Evolutionary conservation across 2,329 filamentous ascomycete species (phyloP).

Genomic region (Ceratocystis cubensis): DNA sequence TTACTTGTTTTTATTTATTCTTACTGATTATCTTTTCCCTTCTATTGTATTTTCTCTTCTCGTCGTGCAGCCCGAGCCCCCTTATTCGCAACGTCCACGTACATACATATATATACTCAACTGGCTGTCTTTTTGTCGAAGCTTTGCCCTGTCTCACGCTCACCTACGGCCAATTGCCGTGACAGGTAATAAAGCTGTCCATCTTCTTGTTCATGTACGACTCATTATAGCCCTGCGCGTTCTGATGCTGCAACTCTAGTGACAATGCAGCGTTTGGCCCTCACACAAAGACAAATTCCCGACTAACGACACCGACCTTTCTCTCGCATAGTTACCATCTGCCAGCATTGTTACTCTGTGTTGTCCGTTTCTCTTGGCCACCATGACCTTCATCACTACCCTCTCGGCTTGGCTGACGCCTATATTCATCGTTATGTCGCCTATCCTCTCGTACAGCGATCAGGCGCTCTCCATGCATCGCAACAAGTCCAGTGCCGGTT

Average conservation of each 20-base stretch:
- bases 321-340: not conserved
- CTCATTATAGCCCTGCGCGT: not conserved
- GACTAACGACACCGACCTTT: constrained; percentile 5
- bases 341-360: not conserved
- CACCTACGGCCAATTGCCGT: not conserved
- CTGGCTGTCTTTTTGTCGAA: too few species aligned
- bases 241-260: not conserved
- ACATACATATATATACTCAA: not conserved
- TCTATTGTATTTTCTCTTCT: not conserved
- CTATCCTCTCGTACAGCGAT: constrained; percentile 52
- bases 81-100: not conserved
- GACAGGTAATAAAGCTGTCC: not conserved
- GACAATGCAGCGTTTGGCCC: not conserved
- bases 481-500: constrained; percentile 51
- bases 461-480: constrained; percentile 54
- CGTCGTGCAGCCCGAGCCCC: not conserved
- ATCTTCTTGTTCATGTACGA: not conserved
- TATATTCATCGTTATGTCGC: constrained; percentile 50
- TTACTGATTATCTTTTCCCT: constrained; percentile 1
- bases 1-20: not conserved
- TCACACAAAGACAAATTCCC: not conserved
- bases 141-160: not conserved
- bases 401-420: constrained; percentile 48
- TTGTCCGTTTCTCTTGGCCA: not conserved
- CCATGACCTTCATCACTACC: constrained; percentile 34